phyloP scores from a whole-genome alignment of 495 filamentous ascomycete genomes.

The Talaromyces borbonicus region DNA sequence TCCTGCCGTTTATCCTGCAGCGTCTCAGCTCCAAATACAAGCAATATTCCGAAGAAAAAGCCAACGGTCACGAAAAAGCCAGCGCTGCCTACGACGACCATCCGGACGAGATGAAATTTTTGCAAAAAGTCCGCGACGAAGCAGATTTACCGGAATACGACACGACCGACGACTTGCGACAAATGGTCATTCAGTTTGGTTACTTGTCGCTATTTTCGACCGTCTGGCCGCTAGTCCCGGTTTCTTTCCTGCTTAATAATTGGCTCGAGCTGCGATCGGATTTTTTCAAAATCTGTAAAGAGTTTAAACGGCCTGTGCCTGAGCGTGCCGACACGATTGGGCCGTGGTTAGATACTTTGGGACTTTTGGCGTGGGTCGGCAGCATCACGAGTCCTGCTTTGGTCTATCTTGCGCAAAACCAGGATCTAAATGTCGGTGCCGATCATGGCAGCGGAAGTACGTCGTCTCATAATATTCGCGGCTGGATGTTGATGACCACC shows the following conservation, averaged over 20 bases:
- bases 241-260: constrained; percentile 90
- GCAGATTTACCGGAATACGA: constrained; percentile 81
- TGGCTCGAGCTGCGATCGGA: constrained; percentile 93
- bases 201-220: constrained; percentile 92
- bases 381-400: constrained; percentile 76
- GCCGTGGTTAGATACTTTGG: constrained; percentile 81
- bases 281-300: constrained; percentile 86
- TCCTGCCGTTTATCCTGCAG: constrained; percentile 79
- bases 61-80: constrained; percentile 16
- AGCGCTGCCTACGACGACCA: constrained; percentile 37
- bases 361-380: constrained; percentile 86
- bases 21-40: constrained; percentile 63
- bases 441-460: constrained; percentile 39
- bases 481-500: constrained; percentile 74
- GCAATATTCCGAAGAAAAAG: constrained; percentile 34
- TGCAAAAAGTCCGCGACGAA: constrained; percentile 73
- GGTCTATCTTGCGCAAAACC: constrained; percentile 75
- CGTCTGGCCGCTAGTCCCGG: constrained; percentile 79
- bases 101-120: constrained; percentile 66
- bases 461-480: constrained; percentile 55
- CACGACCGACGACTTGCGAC: constrained; percentile 76
- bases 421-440: too few relatives aligned
- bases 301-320: constrained; percentile 80
- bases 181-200: constrained; percentile 94
- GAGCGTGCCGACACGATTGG: constrained; percentile 87